Conservation (phyloP, 2,329 filamentous ascomycete species). For the Daldinia eschscholtzii region DNA sequence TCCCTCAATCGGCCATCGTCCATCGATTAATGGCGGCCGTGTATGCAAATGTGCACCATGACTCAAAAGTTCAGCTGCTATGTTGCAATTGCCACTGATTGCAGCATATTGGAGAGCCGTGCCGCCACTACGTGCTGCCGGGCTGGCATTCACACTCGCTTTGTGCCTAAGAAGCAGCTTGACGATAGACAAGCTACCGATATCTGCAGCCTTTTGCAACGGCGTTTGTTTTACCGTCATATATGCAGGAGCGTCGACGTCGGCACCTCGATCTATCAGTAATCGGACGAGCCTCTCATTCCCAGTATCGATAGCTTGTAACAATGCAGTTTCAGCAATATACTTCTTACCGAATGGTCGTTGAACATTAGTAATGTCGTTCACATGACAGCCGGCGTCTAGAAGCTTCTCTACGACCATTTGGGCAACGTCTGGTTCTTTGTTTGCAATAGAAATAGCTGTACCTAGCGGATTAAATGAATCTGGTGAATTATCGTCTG, state of each 20-base stretch:
- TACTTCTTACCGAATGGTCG: no score
- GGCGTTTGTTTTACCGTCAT: neutral
- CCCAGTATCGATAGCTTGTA: neutral
- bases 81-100: slow-evolving; percentile 24
- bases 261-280: neutral
- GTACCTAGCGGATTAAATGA: neutral
- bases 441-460: neutral
- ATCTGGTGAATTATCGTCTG: no score
- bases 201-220: neutral
- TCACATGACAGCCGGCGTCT: neutral
- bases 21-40: no score
- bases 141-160: slow-evolving; percentile 13
- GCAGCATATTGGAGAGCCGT: slow-evolving; percentile 30
- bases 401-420: neutral
- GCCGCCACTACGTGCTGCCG: slow-evolving; percentile 7
- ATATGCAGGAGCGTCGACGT: neutral
- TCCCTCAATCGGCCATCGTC: neutral
- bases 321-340: neutral
- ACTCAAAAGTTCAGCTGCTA: slow-evolving; percentile 13
- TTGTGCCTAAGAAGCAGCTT: neutral
- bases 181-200: neutral
- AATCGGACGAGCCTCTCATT: neutral
- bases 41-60: slow-evolving; percentile 2
- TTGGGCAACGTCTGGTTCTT: neutral
- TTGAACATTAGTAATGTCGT: neutral